These are phyloP conservation scores for Lepidium campestre DNA, from an alignment of 441 rosid genomes.

Conservation along the genomic window DNA sequence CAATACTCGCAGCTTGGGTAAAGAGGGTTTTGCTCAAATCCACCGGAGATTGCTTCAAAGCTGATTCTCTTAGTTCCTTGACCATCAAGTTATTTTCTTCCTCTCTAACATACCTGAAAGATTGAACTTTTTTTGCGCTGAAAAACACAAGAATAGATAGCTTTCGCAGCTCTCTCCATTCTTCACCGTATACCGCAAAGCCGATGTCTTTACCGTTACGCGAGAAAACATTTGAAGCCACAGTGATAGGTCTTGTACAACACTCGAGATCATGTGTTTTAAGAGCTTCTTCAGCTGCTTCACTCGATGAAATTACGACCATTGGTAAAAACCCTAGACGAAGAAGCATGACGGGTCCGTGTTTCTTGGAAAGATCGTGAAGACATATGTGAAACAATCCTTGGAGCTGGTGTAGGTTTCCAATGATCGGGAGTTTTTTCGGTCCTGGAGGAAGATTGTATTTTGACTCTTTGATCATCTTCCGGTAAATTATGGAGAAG, in stretches of 20 bases:
- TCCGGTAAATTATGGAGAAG: background rate
- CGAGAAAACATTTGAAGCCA: constrained; percentile 6
- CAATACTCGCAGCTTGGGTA: constrained; percentile 21
- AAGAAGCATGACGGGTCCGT: constrained; percentile 42
- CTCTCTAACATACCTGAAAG: constrained; percentile 35
- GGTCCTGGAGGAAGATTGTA: constrained; percentile 41
- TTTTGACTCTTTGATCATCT: background rate
- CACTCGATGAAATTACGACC: constrained; percentile 35
- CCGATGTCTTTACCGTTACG: constrained; percentile 33
- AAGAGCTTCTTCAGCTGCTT: constrained; percentile 39
- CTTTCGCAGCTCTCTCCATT: constrained; percentile 39
- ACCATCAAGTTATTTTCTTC: constrained; percentile 32
- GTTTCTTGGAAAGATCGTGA: constrained; percentile 31
- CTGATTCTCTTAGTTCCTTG: constrained; percentile 21
- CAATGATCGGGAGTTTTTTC: constrained; percentile 39
- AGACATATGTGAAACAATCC: constrained; percentile 28
- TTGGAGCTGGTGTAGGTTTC: constrained; percentile 41
- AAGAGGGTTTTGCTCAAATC: constrained; percentile 31
- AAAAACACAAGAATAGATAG: constrained; percentile 30
- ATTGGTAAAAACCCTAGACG: constrained; percentile 21
- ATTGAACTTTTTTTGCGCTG: constrained; percentile 32
- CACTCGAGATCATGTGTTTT: constrained; percentile 39
- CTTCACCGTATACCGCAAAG: constrained; percentile 31
- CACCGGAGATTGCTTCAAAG: constrained; percentile 15
- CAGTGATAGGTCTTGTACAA: constrained; percentile 34